Evolutionary conservation across 441 rosid genomes (phyloP).

Genomic region (Adansonia madagascariensis): DNA sequence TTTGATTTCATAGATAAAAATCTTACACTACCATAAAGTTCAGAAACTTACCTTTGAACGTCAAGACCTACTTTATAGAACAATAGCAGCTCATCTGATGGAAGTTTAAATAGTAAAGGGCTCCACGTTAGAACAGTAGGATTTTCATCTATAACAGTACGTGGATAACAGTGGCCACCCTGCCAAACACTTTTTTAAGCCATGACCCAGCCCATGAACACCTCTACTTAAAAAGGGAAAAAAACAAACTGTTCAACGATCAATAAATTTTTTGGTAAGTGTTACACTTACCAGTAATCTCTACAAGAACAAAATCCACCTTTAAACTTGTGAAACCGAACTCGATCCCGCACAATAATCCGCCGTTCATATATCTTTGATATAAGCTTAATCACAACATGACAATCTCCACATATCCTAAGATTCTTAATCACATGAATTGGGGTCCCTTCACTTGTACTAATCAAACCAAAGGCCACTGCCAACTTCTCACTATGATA

Average conservation of each 20-base stretch:
- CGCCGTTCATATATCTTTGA: conserved; percentile 65
- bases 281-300: conserved; percentile 72
- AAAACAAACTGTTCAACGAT: neutral
- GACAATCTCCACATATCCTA: conserved; percentile 87
- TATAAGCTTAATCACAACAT: conserved; percentile 64
- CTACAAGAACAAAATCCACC: conserved; percentile 79
- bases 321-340: conserved; percentile 72
- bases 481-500: conserved; percentile 90
- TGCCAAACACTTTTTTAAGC: neutral
- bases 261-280: neutral
- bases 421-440: conserved; percentile 81
- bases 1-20: neutral
- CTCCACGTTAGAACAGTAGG: conserved; percentile 58
- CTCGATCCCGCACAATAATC: conserved; percentile 76
- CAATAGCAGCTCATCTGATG: conserved; percentile 70
- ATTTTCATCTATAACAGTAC: neutral
- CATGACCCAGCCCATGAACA: too few relatives aligned
- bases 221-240: too few relatives aligned
- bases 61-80: conserved; percentile 90
- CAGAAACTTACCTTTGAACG: conserved; percentile 65
- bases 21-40: neutral
- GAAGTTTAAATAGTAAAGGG: conserved; percentile 80
- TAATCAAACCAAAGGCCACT: conserved; percentile 76
- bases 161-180: conserved; percentile 4
- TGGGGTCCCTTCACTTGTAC: conserved; percentile 45